These are phyloP conservation scores for Dioscorea dumetorum DNA, from an alignment of 106 monocot species.

Conservation along the genomic window DNA sequence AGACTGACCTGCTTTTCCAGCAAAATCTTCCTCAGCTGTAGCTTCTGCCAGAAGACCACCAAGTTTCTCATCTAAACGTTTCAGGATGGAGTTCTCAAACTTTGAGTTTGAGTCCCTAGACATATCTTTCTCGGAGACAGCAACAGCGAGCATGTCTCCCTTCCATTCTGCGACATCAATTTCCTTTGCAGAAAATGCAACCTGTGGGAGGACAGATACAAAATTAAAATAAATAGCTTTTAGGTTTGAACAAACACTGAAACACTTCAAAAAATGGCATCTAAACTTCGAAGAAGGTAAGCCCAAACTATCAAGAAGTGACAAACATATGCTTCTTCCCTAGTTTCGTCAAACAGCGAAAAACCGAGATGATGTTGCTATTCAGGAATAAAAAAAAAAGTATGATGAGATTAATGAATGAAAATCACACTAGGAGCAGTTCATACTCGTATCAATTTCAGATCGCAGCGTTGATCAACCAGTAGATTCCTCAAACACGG, in stretches of 20 bases:
- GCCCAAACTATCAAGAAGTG: too few species aligned
- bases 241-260: background rate
- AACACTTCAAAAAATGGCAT: background rate
- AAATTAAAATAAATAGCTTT: background rate
- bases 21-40: slow-evolving; percentile 82
- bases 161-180: slow-evolving; percentile 79
- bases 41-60: slow-evolving; percentile 71
- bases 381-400: too few species aligned
- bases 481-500: too few species aligned
- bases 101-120: slow-evolving; percentile 69
- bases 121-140: slow-evolving; percentile 84
- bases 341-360: too few species aligned
- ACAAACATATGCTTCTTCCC: too few species aligned
- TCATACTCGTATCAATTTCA: too few species aligned
- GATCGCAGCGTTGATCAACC: too few species aligned
- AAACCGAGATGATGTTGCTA: too few species aligned
- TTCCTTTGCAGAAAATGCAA: slow-evolving; percentile 71
- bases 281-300: background rate
- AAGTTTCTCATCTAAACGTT: slow-evolving; percentile 60
- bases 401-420: too few species aligned
- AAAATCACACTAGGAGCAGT: too few species aligned
- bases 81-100: slow-evolving; percentile 75
- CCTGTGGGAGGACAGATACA: slow-evolving; percentile 27
- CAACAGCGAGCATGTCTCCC: slow-evolving; percentile 86
- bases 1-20: slow-evolving; percentile 84